Base-by-base conservation (phyloP, 441 rosid species). In the Aquilaria agallochum region DNA sequence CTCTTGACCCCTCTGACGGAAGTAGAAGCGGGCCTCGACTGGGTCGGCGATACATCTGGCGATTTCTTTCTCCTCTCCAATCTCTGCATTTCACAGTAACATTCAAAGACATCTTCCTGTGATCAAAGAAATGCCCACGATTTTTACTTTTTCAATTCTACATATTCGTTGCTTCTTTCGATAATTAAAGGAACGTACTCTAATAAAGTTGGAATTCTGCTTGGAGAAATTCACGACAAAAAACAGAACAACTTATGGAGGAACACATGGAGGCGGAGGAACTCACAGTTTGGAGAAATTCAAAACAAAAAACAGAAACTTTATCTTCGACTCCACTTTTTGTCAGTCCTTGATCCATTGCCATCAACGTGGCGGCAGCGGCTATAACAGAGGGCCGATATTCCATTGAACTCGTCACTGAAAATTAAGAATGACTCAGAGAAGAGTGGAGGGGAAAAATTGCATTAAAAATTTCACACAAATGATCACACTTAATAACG, bases 371-470 rank as follows among this genome's bases (percentile, higher is more conserved):
- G 7, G 89, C 86, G n/a, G 89, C 89, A 9, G 78, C 75, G 3
- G 89, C 94, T 53, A 87, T 61, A 12, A 59, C 65, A 32, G 94
- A 85, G 4, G 94, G 90, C 58, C 83, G 72, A 50, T 75, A 69
- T 48, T 73, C 74, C 63, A 62, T 60, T 66, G 75, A 59, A 71
- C 71, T 77, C 62, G 73, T 74, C 66, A 76, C 90, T 87, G 72
- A 56, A 36, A 36, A 36, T 36, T 20, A 20, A 20, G 27, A 36
- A 36, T 36, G 42, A 36, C 42, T 8, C 42, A 36, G 42, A 36
- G 7, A 36, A 36, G 42, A 4, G 2, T 34, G 40, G 5, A 36
- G 7, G 7, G 42, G 3, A 3, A 3, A 36, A 36, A 8, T 8
- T 36, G 69, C 3, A 48, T 34, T 32, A 44, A 45, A 5, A 33